These are phyloP conservation scores for Hypoxylon perforatum DNA, from an alignment of 495 filamentous ascomycete species.

Conservation along the genomic window DNA sequence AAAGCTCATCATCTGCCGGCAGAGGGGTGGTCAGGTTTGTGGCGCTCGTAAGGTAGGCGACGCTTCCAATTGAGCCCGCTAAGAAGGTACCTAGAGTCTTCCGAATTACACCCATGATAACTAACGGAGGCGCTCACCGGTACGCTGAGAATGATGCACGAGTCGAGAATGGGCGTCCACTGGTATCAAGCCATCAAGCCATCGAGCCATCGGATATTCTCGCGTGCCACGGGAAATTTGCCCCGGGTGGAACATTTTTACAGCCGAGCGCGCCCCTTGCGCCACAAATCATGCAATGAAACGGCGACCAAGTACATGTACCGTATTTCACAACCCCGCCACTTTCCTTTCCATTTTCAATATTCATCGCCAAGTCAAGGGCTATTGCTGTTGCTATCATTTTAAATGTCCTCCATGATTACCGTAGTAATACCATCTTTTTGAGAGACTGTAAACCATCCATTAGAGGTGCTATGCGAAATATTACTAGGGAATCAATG, in stretches of 20 bases:
- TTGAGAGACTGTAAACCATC: no score
- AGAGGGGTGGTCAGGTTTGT: slow-evolving; percentile 58
- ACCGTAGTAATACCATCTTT: no score
- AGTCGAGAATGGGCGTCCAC: background rate
- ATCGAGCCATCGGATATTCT: background rate
- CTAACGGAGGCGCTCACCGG: background rate
- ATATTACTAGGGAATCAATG: no score
- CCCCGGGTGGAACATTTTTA: background rate
- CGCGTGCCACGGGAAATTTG: background rate
- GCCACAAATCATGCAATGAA: background rate
- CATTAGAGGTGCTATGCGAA: no score
- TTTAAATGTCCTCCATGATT: no score
- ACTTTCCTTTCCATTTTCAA: no score
- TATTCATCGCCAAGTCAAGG: background rate
- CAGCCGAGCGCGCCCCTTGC: slow-evolving; percentile 2
- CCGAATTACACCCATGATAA: slow-evolving; percentile 58
- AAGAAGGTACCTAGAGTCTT: slow-evolving; percentile 46
- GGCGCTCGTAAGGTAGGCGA: slow-evolving; percentile 46
- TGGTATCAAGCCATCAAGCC: background rate
- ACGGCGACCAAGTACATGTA: background rate
- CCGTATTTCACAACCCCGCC: background rate
- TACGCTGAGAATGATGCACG: background rate
- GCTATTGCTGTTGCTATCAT: background rate
- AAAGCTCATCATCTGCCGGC: slow-evolving; percentile 66
- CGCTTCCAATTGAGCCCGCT: slow-evolving; percentile 46